Percentiles rank a stretch among this genome's conserved stretches.
phyloP scores from a whole-genome alignment of 2,329 filamentous ascomycete species.

The Blastomyces parvus region DNA sequence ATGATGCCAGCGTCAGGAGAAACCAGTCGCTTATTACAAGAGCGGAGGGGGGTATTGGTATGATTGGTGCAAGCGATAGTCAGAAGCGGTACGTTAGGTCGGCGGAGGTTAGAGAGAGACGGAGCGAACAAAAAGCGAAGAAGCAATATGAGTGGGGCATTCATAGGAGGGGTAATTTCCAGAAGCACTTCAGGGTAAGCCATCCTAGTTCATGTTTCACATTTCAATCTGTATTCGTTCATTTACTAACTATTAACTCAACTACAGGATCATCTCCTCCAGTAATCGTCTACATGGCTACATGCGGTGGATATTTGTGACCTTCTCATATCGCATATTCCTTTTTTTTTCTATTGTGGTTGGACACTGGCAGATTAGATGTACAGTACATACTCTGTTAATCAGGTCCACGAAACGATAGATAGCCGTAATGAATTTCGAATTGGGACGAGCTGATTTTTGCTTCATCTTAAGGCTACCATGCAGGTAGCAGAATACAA shows the following conservation, averaged over 20 bases:
- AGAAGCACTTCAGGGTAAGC: constrained; percentile 61
- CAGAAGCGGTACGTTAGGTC: constrained; percentile 61
- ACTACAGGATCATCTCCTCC: constrained; percentile 43
- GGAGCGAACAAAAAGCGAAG: constrained; percentile 52
- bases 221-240: neutral
- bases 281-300: constrained; percentile 28
- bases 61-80: constrained; percentile 65
- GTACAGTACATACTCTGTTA: neutral
- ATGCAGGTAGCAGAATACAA: neutral
- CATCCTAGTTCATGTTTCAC: neutral
- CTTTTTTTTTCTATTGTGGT: neutral
- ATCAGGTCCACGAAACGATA: neutral
- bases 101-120: constrained; percentile 60
- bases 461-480: neutral
- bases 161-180: constrained; percentile 65
- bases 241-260: constrained; percentile 16
- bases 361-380: no score
- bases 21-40: constrained; percentile 54
- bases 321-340: neutral
- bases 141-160: constrained; percentile 59
- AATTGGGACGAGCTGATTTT: neutral
- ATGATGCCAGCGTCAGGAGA: constrained; percentile 20
- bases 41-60: constrained; percentile 62
- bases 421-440: neutral
- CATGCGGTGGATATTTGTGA: neutral